Conservation (phyloP, 306 rosid genomes). For the Glycyrrhiza uralensis region DNA sequence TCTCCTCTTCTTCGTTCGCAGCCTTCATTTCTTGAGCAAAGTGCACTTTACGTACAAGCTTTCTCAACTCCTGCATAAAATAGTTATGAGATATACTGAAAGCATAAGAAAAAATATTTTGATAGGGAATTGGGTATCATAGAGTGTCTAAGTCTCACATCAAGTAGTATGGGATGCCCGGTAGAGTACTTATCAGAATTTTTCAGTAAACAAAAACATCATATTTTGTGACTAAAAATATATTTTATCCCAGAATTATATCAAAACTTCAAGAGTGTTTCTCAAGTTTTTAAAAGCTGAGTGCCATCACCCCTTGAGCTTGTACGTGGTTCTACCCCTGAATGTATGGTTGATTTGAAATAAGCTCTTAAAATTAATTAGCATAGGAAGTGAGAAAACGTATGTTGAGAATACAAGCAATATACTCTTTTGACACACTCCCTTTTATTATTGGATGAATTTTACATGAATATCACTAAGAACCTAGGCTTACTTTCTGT, state of each 20-base stretch:
- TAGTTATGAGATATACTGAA: not conserved
- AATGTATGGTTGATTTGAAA: not conserved
- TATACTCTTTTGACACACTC: not conserved
- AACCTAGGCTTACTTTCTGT: not conserved
- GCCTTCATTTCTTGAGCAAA: constrained; percentile 40
- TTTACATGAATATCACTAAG: not conserved
- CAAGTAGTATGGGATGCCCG: no score
- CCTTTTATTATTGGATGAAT: not conserved
- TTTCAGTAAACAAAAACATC: no score
- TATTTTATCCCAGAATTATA: no score
- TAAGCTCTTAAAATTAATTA: not conserved
- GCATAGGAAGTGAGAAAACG: not conserved
- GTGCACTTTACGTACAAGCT: constrained; percentile 66
- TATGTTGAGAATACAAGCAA: not conserved
- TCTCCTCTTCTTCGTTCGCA: constrained; percentile 44
- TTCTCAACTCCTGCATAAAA: constrained; percentile 72
- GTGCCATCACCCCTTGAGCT: not conserved
- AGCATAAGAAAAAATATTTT: not conserved
- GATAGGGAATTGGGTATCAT: not conserved
- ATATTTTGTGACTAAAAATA: no score
- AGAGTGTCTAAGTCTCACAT: no score
- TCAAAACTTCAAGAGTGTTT: not conserved
- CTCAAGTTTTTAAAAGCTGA: not conserved
- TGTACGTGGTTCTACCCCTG: not conserved
- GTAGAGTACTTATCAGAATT: no score